Evolutionary conservation across 345 rosid genomes (phyloP).

Genomic region (Punica granatum): DNA sequence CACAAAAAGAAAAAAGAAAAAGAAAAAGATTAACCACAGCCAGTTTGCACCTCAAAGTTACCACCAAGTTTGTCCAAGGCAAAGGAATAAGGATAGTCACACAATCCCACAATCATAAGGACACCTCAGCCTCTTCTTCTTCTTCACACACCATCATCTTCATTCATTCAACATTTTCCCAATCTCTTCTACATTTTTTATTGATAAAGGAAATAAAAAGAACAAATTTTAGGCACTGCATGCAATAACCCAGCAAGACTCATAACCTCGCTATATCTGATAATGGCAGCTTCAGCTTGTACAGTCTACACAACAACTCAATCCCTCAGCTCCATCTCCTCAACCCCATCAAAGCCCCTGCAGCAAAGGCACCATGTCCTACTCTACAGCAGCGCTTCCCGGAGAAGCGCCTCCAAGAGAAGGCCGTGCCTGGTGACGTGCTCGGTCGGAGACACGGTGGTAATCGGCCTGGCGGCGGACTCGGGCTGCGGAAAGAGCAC

Average conservation of each 20-base stretch:
- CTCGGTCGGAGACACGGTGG: constrained; percentile 51
- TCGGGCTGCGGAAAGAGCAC: constrained; percentile 96
- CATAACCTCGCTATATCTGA: background rate
- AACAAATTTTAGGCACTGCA: background rate
- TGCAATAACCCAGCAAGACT: background rate
- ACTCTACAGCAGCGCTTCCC: constrained; percentile 25
- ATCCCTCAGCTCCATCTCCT: constrained; percentile 57
- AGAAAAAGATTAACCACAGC: constrained; percentile 5
- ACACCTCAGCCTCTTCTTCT: constrained; percentile 16
- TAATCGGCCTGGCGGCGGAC: constrained; percentile 89
- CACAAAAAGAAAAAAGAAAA: background rate
- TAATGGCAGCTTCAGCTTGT: constrained; percentile 71
- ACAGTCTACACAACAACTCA: constrained; percentile 64
- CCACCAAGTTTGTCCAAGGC: constrained; percentile 30
- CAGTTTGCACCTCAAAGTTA: constrained; percentile 11
- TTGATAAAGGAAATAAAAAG: too few species aligned
- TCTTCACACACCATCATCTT: constrained; percentile 18
- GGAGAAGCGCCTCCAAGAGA: constrained; percentile 23
- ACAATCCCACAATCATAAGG: constrained; percentile 25
- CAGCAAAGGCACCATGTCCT: constrained; percentile 35
- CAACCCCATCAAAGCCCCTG: constrained; percentile 26
- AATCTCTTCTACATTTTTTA: constrained; percentile 21
- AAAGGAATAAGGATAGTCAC: constrained; percentile 17
- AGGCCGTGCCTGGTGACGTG: constrained; percentile 45
- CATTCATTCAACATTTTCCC: constrained; percentile 18